Base-by-base conservation (phyloP, 2,329 filamentous ascomycete genomes). In the Colletotrichum caudatum region DNA sequence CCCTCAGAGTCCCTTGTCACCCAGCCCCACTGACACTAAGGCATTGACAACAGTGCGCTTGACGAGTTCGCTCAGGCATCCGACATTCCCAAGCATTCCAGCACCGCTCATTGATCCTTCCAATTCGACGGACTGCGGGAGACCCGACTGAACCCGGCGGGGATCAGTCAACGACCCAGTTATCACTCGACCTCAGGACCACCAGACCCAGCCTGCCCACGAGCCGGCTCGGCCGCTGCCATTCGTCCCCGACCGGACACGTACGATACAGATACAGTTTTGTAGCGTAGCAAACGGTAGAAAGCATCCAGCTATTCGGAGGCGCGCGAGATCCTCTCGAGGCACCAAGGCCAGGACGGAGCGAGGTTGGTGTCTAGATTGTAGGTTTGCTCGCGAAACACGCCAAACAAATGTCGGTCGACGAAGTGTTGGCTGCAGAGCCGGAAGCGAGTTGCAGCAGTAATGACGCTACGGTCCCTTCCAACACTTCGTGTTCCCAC, bases 21-120 rank as follows among this genome's bases (percentile, higher is more conserved):
- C 62, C 37, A 44, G 62, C 64, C 66, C 57, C 65, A 72, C 64
- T 57, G 48, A 65, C 54, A 41, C 64, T 61, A 69, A 64, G 69
- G 69, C 59, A 71, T 48, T 69, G 59, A 69, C 65, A 60, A 71
- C 69, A 69, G 69, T 69, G 69, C 68, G 50, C 58, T 71, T 41
- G 51, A 66, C 26, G 50, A 70, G 62, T 48, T 73, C 33, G 64
- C 57, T 37, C 70, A 64, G 51, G 61, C 72, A 60, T 58, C 69
- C 61, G 60, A 60, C 50, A 57, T 58, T 68, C 50, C 41, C 26
- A 69, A 69, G 57, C 72, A 69, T 65, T 69, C 69, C 69, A 56
- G 35, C 35, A 23, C 61, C 53, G 64, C 68, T 53, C 58, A 46
- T 68, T 33, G 64, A 44, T 71, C 26, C 54, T 65, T 60, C 67